phyloP scores from a whole-genome alignment of 140 eudicot genomes.

The Oenanthe javanica region DNA sequence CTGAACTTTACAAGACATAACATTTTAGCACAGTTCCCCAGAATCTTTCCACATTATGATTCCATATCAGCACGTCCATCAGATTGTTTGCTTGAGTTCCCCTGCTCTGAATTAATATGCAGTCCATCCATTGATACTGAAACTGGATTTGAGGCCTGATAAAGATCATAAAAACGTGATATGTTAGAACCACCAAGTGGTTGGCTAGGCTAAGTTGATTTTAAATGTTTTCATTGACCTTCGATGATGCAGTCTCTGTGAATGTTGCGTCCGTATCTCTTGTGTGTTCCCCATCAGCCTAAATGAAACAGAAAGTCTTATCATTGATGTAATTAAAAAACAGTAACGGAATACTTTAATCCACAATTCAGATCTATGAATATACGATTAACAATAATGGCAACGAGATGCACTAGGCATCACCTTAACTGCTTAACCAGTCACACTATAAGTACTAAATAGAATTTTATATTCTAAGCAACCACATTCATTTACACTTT shows the following conservation, averaged over 20 bases:
- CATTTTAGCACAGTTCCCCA: neutral
- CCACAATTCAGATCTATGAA: neutral
- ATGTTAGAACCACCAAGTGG: neutral
- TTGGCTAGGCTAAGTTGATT: neutral
- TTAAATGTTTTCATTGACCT: slow-evolving; percentile 19
- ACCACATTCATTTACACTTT: neutral
- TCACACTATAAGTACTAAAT: neutral
- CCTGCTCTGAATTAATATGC: slow-evolving; percentile 37
- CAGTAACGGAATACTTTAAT: neutral
- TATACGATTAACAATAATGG: neutral
- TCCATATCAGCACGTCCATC: slow-evolving; percentile 34
- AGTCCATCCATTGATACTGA: slow-evolving; percentile 18
- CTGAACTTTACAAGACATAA: neutral
- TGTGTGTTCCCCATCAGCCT: slow-evolving; percentile 38
- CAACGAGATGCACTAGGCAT: neutral
- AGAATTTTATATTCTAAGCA: neutral
- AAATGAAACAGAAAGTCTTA: slow-evolving; percentile 6
- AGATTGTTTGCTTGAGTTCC: slow-evolving; percentile 32
- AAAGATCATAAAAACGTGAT: slow-evolving; percentile 3
- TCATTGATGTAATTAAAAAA: neutral
- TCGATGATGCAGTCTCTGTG: slow-evolving; percentile 29
- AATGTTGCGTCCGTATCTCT: slow-evolving; percentile 38
- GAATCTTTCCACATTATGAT: neutral
- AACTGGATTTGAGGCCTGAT: slow-evolving; percentile 32
- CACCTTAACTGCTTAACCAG: neutral